Evolutionary conservation across 371 early-diverging fungal species (phyloP).

Genomic region (Phascolomyces articulosus): DNA sequence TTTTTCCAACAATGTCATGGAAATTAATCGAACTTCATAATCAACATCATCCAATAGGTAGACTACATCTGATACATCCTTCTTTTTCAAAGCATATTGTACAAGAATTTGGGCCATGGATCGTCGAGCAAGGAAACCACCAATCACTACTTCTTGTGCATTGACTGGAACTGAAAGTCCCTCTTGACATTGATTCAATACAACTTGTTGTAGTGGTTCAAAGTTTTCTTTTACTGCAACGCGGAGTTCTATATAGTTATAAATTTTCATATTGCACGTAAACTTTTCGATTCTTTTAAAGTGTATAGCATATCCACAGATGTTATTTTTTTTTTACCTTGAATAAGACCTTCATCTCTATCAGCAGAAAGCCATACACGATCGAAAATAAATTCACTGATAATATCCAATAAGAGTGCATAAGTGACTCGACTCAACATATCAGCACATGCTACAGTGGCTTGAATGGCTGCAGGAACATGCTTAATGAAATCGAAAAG

Average conservation of each 20-base stretch:
- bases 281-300: too few species aligned
- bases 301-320: too few species aligned
- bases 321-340: slow-evolving; percentile 21
- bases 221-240: background rate
- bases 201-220: background rate
- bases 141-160: slow-evolving; percentile 23
- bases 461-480: slow-evolving; percentile 31
- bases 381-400: slow-evolving; percentile 57
- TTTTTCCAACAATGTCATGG: slow-evolving; percentile 41
- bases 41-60: slow-evolving; percentile 39
- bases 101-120: slow-evolving; percentile 48
- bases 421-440: slow-evolving; percentile 38
- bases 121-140: slow-evolving; percentile 50
- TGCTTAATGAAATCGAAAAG: slow-evolving; percentile 39
- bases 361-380: slow-evolving; percentile 41
- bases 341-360: slow-evolving; percentile 16
- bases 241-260: background rate
- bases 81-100: slow-evolving; percentile 27
- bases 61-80: slow-evolving; percentile 10
- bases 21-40: slow-evolving; percentile 66
- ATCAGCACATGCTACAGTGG: slow-evolving; percentile 20
- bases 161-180: background rate
- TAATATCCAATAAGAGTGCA: slow-evolving; percentile 52
- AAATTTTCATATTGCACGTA: too few species aligned
- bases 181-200: slow-evolving; percentile 8